These are phyloP conservation scores for Dinochytrium kinnereticum DNA, from an alignment of 371 early-diverging fungal genomes.

Conservation along the genomic window DNA sequence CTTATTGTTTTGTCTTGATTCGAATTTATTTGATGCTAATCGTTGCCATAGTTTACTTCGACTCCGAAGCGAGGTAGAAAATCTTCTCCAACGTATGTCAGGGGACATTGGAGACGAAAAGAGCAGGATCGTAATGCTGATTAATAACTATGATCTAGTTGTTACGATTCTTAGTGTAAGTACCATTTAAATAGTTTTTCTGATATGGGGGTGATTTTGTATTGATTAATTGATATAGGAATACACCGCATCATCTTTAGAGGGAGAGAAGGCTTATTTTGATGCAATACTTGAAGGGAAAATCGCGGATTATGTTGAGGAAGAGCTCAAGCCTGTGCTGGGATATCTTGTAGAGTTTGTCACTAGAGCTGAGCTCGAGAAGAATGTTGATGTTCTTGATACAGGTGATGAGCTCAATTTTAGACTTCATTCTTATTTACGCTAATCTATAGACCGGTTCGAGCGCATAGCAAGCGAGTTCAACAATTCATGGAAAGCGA, in stretches of 20 bases:
- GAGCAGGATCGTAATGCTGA: constrained; percentile 75
- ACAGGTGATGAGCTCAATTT: constrained; percentile 27
- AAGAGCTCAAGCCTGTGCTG: constrained; percentile 81
- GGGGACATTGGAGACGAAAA: constrained; percentile 71
- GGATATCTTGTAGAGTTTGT: constrained; percentile 78
- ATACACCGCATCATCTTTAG: constrained; percentile 64
- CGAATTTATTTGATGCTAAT: not conserved
- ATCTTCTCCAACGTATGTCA: constrained; percentile 71
- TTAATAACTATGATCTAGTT: constrained; percentile 91
- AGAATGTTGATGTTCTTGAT: constrained; percentile 43
- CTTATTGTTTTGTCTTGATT: not conserved
- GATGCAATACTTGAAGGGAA: constrained; percentile 68
- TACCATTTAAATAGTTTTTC: too few species aligned
- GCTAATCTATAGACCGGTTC: constrained; percentile 51
- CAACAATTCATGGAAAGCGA: constrained; percentile 77
- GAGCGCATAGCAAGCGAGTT: constrained; percentile 74
- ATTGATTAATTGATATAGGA: constrained; percentile 54
- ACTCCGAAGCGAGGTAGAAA: constrained; percentile 80
- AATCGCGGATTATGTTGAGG: constrained; percentile 82
- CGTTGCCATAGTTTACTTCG: constrained; percentile 63
- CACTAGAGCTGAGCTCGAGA: constrained; percentile 65
- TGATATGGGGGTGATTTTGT: not conserved
- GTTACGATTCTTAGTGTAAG: constrained; percentile 70
- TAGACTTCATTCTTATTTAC: not conserved
- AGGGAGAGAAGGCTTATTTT: constrained; percentile 77